phyloP scores from a whole-genome alignment of 176 grass and related monocot genomes.

The Carex littledalei region DNA sequence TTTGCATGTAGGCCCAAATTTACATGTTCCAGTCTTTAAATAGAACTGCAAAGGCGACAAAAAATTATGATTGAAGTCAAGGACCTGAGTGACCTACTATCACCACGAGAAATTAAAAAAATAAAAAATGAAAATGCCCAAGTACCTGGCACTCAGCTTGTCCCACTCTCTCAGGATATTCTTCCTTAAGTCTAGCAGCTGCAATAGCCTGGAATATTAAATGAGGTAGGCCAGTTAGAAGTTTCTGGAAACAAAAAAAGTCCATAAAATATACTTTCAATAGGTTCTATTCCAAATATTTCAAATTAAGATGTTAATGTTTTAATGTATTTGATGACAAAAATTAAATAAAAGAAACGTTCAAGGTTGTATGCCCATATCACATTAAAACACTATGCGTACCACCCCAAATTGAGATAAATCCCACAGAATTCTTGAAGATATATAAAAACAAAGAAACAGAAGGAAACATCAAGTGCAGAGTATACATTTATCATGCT shows the following conservation, averaged over 20 bases:
- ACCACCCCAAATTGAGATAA: neutral
- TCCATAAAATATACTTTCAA: neutral
- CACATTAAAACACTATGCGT: conserved; percentile 15
- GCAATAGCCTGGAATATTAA: conserved; percentile 82
- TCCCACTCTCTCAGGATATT: conserved; percentile 96
- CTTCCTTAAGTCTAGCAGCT: conserved; percentile 94
- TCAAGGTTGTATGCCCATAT: conserved; percentile 10
- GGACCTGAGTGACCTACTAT: neutral
- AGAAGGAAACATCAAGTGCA: neutral
- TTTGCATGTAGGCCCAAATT: conserved; percentile 99
- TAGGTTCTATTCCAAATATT: neutral
- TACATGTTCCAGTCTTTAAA: conserved; percentile 95
- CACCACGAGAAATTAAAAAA: conserved; percentile 7
- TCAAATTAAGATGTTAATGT: neutral
- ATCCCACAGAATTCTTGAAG: neutral
- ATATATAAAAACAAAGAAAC: neutral
- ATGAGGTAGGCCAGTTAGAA: neutral
- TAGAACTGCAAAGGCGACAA: conserved; percentile 53
- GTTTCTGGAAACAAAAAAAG: neutral
- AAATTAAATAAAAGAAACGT: neutral
- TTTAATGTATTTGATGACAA: neutral
- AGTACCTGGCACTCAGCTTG: conserved; percentile 97
- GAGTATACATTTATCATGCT: neutral
- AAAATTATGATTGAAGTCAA: conserved; percentile 8
- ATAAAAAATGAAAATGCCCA: conserved; percentile 9